Conservation (phyloP, 2,329 filamentous ascomycete genomes). For the Aspergillus versicolor region DNA sequence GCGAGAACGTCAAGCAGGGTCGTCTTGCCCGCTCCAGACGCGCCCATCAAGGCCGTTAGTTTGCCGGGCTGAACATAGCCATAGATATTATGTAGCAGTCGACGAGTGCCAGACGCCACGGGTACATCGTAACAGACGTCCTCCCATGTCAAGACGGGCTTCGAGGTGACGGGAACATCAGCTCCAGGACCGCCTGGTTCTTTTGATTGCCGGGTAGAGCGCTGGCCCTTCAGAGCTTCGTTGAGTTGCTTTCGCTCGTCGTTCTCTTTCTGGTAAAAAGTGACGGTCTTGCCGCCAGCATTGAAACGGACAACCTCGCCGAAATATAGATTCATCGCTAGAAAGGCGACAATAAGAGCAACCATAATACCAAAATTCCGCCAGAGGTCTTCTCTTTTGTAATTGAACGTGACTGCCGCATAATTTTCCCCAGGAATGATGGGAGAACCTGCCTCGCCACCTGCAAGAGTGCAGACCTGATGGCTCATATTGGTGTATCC, state of each 20-base stretch:
- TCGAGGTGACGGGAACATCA: slow-evolving; percentile 53
- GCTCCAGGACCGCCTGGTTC: slow-evolving; percentile 38
- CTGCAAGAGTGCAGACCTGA: slow-evolving; percentile 78
- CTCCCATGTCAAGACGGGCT: slow-evolving; percentile 57
- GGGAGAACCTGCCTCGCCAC: slow-evolving; percentile 64
- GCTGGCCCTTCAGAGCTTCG: slow-evolving; percentile 40
- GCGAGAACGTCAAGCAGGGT: slow-evolving; percentile 78
- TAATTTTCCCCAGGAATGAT: slow-evolving; percentile 68
- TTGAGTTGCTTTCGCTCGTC: slow-evolving; percentile 39
- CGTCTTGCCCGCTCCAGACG: slow-evolving; percentile 76
- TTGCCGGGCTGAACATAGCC: slow-evolving; percentile 52
- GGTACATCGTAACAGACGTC: slow-evolving; percentile 52
- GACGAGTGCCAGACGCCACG: slow-evolving; percentile 45
- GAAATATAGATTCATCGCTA: slow-evolving; percentile 38
- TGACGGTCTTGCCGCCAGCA: slow-evolving; percentile 43
- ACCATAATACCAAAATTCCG: slow-evolving; percentile 50
- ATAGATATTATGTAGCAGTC: slow-evolving; percentile 47
- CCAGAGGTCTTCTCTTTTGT: slow-evolving; percentile 69
- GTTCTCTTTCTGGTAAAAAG: slow-evolving; percentile 43
- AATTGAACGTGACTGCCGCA: slow-evolving; percentile 67
- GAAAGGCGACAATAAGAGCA: slow-evolving; percentile 35
- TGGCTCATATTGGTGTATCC: slow-evolving; percentile 69
- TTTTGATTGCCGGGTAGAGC: slow-evolving; percentile 34
- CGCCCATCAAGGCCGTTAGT: slow-evolving; percentile 53
- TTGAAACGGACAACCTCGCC: slow-evolving; percentile 41